Evolutionary conservation across 495 filamentous ascomycete species (phyloP).

Genomic region (Xylaria longipes): DNA sequence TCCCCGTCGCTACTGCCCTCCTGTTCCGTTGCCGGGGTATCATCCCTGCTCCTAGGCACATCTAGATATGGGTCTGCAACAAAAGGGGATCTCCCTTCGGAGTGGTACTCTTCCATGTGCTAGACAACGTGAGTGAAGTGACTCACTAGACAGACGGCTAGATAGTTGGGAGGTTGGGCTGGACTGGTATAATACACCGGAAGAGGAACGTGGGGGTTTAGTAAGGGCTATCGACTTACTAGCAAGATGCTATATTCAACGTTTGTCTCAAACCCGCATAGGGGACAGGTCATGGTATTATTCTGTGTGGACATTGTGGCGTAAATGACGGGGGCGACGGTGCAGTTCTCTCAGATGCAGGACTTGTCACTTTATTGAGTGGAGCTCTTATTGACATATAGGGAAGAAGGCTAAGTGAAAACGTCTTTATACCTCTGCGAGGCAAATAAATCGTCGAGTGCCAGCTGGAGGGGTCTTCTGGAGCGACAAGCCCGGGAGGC

Average conservation of each 20-base stretch:
- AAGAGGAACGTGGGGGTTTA: neutral
- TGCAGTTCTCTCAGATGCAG: neutral
- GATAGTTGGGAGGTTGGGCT: neutral
- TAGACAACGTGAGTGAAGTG: constrained; percentile 25
- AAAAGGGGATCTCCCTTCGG: constrained; percentile 62
- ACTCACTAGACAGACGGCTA: neutral
- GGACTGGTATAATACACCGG: neutral
- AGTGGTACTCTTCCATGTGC: constrained; percentile 66
- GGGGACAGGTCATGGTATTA: constrained; percentile 46
- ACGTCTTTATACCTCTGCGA: neutral
- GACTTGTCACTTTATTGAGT: neutral
- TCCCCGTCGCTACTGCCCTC: constrained; percentile 39
- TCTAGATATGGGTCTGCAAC: constrained; percentile 43
- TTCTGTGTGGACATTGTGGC: neutral
- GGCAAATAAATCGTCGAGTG: neutral
- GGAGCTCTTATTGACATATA: neutral
- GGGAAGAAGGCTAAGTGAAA: neutral
- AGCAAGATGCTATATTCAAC: constrained; percentile 52
- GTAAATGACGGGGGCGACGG: neutral
- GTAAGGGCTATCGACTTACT: constrained; percentile 29
- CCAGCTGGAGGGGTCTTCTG: neutral
- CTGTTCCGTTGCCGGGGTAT: neutral
- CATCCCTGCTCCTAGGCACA: neutral
- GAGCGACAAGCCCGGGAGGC: neutral
- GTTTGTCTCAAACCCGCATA: constrained; percentile 51